A percentile compares a stretch with the other conserved stretches of the same genome.
phyloP scores from a whole-genome alignment of 352 stramenopile genomes.

The Albugo candida region DNA sequence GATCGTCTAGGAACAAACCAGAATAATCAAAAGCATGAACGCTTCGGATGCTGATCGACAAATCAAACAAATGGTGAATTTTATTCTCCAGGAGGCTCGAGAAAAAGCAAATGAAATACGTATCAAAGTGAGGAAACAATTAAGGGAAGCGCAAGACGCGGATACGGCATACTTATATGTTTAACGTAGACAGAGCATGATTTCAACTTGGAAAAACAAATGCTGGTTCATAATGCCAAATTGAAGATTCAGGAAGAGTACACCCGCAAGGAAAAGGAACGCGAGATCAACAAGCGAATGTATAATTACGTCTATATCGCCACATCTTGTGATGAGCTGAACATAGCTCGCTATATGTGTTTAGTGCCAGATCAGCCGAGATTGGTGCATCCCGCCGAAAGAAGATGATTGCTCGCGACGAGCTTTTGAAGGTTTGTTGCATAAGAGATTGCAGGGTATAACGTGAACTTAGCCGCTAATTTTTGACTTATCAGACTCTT shows the following conservation, averaged over 20 bases:
- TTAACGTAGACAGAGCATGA: constrained; percentile 89
- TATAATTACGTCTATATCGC: constrained; percentile 11
- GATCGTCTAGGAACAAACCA: too few species aligned
- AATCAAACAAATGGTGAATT: constrained; percentile 96
- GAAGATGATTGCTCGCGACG: constrained; percentile 91
- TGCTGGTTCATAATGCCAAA: constrained; percentile 96
- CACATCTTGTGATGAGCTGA: neutral
- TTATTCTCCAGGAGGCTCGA: constrained; percentile 98
- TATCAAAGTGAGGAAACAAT: constrained; percentile 69
- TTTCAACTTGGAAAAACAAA: constrained; percentile 98
- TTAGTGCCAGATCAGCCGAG: constrained; percentile 78
- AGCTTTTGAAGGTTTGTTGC: constrained; percentile 44
- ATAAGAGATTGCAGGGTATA: neutral
- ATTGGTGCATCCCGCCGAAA: constrained; percentile 89
- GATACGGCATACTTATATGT: neutral
- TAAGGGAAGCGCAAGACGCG: neutral
- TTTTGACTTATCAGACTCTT: constrained; percentile 19
- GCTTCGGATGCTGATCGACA: constrained; percentile 64
- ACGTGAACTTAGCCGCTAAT: neutral
- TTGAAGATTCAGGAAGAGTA: constrained; percentile 96
- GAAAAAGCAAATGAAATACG: constrained; percentile 98
- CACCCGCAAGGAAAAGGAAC: constrained; percentile 94
- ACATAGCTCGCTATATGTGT: neutral
- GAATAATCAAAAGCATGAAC: constrained; percentile 26
- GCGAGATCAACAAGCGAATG: constrained; percentile 87